Conservation (phyloP, 306 rosid species). For the Inga leiocalycina region DNA sequence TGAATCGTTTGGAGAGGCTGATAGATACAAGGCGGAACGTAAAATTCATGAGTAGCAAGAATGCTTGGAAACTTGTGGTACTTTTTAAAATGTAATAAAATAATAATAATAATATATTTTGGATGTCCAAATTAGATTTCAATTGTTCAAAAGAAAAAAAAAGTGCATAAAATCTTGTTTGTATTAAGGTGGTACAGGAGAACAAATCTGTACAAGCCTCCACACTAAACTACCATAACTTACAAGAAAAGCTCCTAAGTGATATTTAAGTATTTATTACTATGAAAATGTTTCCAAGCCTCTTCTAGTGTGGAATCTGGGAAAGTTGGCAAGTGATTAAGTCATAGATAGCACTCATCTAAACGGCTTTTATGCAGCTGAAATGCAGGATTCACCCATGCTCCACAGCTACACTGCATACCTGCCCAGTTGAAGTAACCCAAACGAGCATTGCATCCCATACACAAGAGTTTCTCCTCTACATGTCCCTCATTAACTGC, state of each 20-base stretch:
- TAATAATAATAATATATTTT: no score
- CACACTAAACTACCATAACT: neutral
- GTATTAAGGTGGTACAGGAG: neutral
- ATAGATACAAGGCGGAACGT: neutral
- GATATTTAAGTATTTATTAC: neutral
- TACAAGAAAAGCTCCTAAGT: neutral
- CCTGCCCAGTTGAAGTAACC: constrained; percentile 92
- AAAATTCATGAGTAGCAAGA: neutral
- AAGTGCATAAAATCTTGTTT: neutral
- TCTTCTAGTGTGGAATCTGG: neutral
- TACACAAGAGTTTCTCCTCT: constrained; percentile 67
- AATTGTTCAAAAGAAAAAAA: no score
- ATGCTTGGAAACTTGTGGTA: neutral
- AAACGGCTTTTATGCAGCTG: constrained; percentile 77
- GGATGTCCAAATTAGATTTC: neutral
- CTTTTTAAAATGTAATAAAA: no score
- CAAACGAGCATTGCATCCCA: constrained; percentile 80
- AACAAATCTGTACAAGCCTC: neutral
- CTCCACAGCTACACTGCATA: constrained; percentile 86
- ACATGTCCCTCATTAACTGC: constrained; percentile 79
- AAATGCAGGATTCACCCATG: constrained; percentile 87
- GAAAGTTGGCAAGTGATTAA: neutral
- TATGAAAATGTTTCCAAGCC: neutral
- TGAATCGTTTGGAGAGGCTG: neutral
- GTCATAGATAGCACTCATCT: constrained; percentile 62